A percentile compares a stretch with the other conserved stretches of the same genome.
Conservation (phyloP, 2,329 filamentous ascomycete genomes). For the Periconia sp. region DNA sequence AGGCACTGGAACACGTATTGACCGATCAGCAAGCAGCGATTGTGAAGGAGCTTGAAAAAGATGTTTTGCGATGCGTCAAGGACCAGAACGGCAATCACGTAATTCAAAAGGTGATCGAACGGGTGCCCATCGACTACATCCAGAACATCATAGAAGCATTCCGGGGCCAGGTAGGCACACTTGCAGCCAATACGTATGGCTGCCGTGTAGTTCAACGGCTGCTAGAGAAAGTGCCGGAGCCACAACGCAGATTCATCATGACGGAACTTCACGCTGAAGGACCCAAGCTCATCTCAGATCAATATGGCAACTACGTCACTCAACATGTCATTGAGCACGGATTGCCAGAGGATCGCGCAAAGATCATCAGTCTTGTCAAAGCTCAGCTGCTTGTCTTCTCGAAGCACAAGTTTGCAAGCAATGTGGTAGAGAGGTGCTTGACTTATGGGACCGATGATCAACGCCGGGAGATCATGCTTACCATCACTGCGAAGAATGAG, state of each 20-base stretch:
- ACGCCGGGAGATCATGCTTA: slow-evolving; percentile 68
- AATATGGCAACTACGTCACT: slow-evolving; percentile 95
- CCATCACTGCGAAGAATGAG: slow-evolving; percentile 56
- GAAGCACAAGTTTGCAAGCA: slow-evolving; percentile 96
- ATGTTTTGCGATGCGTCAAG: slow-evolving; percentile 78
- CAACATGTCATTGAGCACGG: slow-evolving; percentile 90
- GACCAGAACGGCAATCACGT: slow-evolving; percentile 97
- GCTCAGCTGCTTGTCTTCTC: slow-evolving; percentile 75
- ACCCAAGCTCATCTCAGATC: slow-evolving; percentile 76
- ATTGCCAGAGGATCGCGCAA: slow-evolving; percentile 71
- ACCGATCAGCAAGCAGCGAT: slow-evolving; percentile 89
- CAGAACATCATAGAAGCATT: slow-evolving; percentile 86
- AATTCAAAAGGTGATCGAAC: slow-evolving; percentile 89
- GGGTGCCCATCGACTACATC: slow-evolving; percentile 77
- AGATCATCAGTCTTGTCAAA: slow-evolving; percentile 76
- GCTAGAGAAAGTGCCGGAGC: slow-evolving; percentile 78
- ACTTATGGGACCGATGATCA: slow-evolving; percentile 72
- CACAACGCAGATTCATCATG: slow-evolving; percentile 75
- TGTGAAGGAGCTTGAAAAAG: slow-evolving; percentile 79
- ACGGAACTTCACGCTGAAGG: slow-evolving; percentile 78
- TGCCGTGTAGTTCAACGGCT: slow-evolving; percentile 94
- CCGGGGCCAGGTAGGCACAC: slow-evolving; percentile 72
- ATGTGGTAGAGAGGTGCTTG: slow-evolving; percentile 95
- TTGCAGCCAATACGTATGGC: slow-evolving; percentile 82
- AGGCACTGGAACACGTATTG: slow-evolving; percentile 88